Base-by-base conservation (phyloP, 495 filamentous ascomycete species). In the Talaromyces liani region DNA sequence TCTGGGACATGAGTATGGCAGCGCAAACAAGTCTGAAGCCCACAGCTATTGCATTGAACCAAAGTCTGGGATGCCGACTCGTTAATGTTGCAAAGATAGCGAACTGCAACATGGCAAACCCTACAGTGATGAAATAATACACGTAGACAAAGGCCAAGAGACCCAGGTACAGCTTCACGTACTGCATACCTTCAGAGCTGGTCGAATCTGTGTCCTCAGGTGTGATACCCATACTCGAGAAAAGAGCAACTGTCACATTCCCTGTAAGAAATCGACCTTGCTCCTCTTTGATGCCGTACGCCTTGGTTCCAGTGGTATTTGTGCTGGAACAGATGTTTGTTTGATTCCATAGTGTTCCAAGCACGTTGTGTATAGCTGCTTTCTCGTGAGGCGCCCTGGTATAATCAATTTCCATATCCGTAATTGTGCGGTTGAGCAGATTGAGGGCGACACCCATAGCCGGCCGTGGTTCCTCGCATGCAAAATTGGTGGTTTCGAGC, bases 371-470 rank as follows among this genome's bases (percentile, higher is more conserved):
- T 7, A 79, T 79, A 5, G 72, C 71, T 3, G 62, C 65, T 60
- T 73, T 68, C 56, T 77, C 74, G 29, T 72, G 70, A 14, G 71
- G 68, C 16, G 73, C 73, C 4, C 67, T 69, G 53, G 69, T 76
- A 55, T 72, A 78, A 36, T 77, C 69, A 33, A 79, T 79, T 64
- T 78, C 77, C 75, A 78, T 79, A 51, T 79, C 73, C 6, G 64
- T 61, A 29, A 79, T 79, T 49, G 75, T 78, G 45, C 70, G 72
- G 57, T 72, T 68, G 14, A 79, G 73, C 6, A 78, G 66, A 12
- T 53, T 61, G 47, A 77, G 70, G 25, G 74, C 74, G 14, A 61
- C 41, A 5, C 62, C 61, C 1, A 69, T 58, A 24, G 47, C 63
- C 10, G 77, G 74, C n/a, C 71, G 70, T 62, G 72, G 75, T 47